Percentiles rank a stretch among this genome's conserved stretches.
phyloP scores from a whole-genome alignment of 768 basidiomycete species.

The Tephrocybe sp. region DNA sequence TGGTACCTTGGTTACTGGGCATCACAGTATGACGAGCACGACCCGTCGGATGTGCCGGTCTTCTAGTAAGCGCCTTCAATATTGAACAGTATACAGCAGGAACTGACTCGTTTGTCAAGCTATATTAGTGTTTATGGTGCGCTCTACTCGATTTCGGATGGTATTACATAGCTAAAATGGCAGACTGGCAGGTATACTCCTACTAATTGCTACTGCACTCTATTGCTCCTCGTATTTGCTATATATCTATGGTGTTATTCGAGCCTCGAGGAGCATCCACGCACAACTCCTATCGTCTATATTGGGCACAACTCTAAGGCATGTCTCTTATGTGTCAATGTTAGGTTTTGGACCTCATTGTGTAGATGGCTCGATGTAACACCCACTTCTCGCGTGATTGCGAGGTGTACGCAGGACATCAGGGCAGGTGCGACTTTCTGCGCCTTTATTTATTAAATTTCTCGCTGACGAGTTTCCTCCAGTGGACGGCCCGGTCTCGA shows the following conservation, averaged over 20 bases:
- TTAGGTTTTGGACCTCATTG: neutral
- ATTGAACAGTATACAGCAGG: neutral
- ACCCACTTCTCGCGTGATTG: constrained; percentile 53
- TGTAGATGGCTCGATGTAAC: constrained; percentile 51
- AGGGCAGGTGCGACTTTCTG: constrained; percentile 30
- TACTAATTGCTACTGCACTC: constrained; percentile 27
- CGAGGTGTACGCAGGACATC: constrained; percentile 70
- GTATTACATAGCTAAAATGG: neutral
- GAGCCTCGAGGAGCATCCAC: constrained; percentile 59
- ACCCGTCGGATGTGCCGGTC: constrained; percentile 31
- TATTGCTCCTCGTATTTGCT: constrained; percentile 35
- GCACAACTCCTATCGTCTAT: constrained; percentile 49
- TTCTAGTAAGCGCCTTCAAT: constrained; percentile 31
- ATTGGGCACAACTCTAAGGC: constrained; percentile 60
- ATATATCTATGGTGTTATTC: constrained; percentile 48
- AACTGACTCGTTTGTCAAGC: constrained; percentile 25
- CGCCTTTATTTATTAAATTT: constrained; percentile 19
- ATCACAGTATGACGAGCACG: constrained; percentile 37
- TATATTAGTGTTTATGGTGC: constrained; percentile 46
- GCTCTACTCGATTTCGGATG: constrained; percentile 3
- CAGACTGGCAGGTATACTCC: constrained; percentile 25
- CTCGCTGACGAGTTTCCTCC: constrained; percentile 23
- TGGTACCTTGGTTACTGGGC: constrained; percentile 50
- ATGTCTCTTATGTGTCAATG: neutral
- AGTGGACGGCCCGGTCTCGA: constrained; percentile 47